phyloP scores from a whole-genome alignment of 2,329 filamentous ascomycete species.

The Onygena corvina region DNA sequence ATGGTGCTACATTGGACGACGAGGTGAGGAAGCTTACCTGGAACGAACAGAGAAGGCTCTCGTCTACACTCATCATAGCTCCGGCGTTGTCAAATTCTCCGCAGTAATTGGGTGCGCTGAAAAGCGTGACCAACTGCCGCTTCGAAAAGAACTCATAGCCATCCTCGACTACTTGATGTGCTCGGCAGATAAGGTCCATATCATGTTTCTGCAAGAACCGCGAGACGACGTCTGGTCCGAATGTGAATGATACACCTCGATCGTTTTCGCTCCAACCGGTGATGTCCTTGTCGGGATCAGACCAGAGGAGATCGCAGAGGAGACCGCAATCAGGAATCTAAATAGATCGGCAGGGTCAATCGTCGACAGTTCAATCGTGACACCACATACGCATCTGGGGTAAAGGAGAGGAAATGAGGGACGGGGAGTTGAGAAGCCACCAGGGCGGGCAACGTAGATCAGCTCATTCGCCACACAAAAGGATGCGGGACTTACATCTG shows the following conservation, averaged over 20 bases:
- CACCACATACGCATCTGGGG: slow-evolving; percentile 10
- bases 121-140: slow-evolving; percentile 89
- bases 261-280: slow-evolving; percentile 99
- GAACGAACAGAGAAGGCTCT: slow-evolving; percentile 97
- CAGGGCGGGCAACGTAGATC: slow-evolving; percentile 5
- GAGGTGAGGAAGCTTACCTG: slow-evolving; percentile 50
- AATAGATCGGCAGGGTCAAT: slow-evolving; percentile 14
- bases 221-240: slow-evolving; percentile 92
- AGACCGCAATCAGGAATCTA: slow-evolving; percentile 97
- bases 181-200: slow-evolving; percentile 98
- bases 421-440: neutral
- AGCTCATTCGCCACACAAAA: slow-evolving; percentile 8
- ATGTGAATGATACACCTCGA: slow-evolving; percentile 95
- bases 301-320: slow-evolving; percentile 95
- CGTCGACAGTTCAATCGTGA: slow-evolving; percentile 12
- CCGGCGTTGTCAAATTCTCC: slow-evolving; percentile 99
- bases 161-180: slow-evolving; percentile 96
- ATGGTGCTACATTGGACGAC: neutral
- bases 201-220: slow-evolving; percentile 98
- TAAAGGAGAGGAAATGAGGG: neutral
- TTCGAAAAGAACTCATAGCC: slow-evolving; percentile 99
- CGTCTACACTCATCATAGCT: slow-evolving; percentile 99
- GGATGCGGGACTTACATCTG: slow-evolving; percentile 63
- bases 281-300: slow-evolving; percentile 97
- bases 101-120: slow-evolving; percentile 98